Conservation (phyloP, 1,139 yeast genomes). For the Spencermartinsiella ligniputridi region DNA sequence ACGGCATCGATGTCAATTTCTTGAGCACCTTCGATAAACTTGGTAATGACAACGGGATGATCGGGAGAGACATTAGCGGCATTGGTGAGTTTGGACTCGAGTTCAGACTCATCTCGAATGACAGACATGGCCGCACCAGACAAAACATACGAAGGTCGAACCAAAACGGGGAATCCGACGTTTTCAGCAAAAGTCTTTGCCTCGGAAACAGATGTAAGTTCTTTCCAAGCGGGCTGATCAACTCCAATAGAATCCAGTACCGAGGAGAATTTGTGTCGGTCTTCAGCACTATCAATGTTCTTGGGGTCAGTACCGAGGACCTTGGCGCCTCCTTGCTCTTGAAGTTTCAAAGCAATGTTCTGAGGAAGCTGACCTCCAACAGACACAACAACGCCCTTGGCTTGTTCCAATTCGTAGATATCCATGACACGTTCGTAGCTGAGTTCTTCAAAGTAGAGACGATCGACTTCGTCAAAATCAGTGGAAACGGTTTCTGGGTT, state of each 20-base stretch:
- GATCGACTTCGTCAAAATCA: constrained; percentile 96
- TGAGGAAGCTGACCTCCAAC: constrained; percentile 99
- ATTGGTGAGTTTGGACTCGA: constrained; percentile 71
- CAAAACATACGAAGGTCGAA: constrained; percentile 94
- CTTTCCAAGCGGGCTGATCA: constrained; percentile 98
- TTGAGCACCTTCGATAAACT: constrained; percentile 91
- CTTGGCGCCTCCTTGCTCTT: constrained; percentile 66
- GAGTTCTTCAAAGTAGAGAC: constrained; percentile 92
- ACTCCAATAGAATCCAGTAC: constrained; percentile 87
- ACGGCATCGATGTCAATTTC: constrained; percentile 98
- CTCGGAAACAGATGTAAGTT: constrained; percentile 76
- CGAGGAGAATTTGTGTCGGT: constrained; percentile 95
- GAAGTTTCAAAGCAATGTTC: constrained; percentile 85
- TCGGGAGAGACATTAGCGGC: constrained; percentile 93
- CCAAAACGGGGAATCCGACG: constrained; percentile 93
- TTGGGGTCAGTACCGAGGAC: constrained; percentile 92
- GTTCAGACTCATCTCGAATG: constrained; percentile 69
- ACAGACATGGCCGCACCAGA: constrained; percentile 99
- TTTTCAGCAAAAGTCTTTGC: constrained; percentile 81
- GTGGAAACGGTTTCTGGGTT: constrained; percentile 99
- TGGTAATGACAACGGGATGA: constrained; percentile 95
- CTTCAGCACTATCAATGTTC: constrained; percentile 96
- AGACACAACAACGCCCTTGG: constrained; percentile 89
- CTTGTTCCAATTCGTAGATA: constrained; percentile 86
- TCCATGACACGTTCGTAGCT: constrained; percentile 96